These are phyloP conservation scores for Lactuca sativa DNA, from an alignment of 129 eudicot species.

Conservation along the genomic window DNA sequence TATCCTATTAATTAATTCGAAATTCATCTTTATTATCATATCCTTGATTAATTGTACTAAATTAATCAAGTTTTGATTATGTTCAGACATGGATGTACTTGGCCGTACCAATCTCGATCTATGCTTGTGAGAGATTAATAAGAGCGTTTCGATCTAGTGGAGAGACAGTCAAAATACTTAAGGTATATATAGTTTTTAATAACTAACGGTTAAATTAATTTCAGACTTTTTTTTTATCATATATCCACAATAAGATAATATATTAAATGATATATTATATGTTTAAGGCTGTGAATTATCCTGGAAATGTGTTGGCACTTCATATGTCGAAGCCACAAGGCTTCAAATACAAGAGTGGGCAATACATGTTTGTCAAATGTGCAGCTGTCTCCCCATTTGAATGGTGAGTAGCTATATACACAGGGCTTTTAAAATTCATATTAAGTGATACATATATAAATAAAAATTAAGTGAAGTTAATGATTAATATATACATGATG, in stretches of 20 bases:
- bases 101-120: conserved; percentile 58
- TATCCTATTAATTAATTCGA: too few species aligned
- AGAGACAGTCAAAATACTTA: conserved; percentile 49
- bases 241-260: neutral
- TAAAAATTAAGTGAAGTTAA: neutral
- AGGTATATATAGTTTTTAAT: conserved; percentile 48
- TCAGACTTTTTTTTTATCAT: neutral
- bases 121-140: conserved; percentile 57
- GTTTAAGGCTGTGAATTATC: conserved; percentile 60
- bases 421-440: conserved; percentile 10
- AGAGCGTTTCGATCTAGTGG: conserved; percentile 62
- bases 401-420: conserved; percentile 42
- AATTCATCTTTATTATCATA: neutral
- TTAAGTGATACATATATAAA: neutral
- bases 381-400: conserved; percentile 76
- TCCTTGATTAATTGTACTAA: neutral
- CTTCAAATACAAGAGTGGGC: conserved; percentile 75
- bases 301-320: conserved; percentile 70
- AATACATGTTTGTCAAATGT: conserved; percentile 76
- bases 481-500: conserved; percentile 7
- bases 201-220: neutral
- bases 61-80: neutral
- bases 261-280: neutral
- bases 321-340: conserved; percentile 80
- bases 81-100: conserved; percentile 85